Evolutionary conservation across 2,329 filamentous ascomycete genomes (phyloP), one percentile per base, ranked within the genome.

Genomic region (Beauveria rudraprayagi): DNA sequence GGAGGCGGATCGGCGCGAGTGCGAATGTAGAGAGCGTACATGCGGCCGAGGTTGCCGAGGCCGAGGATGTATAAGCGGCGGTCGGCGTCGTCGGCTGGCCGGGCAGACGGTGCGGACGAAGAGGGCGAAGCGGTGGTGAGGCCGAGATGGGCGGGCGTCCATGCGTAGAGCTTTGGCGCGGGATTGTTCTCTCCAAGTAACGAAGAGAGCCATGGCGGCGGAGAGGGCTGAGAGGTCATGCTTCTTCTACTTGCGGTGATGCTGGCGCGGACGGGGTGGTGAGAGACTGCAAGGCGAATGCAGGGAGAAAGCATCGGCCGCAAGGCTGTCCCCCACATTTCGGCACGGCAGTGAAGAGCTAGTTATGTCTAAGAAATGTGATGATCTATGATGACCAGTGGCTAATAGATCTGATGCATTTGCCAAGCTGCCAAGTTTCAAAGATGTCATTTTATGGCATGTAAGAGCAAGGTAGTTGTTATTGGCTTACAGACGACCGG

Each of bases 21-120:
- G 24, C 84, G 82, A 11, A 97, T 77, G 24, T 85, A 84, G 70
- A 88, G 86, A 28, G 92, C 91, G 65, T 92, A 84, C 28, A 97
- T 83, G 48, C 85, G 85, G 16, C 92, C 92, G 14, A 96, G 79
- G 70, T 91, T 95, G 41, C 92, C 92, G 11, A 89, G 71, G 11
- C 93, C 92, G 3, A 96, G 76, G 53, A 97, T 81, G 69, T 94
- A 85, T 63, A 96, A 87, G 40, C 86, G 81, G n/a, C 70, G 70
- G 41, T 69, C 56, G 30, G 66, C 62, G 55, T 69, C 65, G 3
- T 65, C 40, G 19, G 17, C 30, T 19, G 28, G 5, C 16, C 34
- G 26, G 6, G 48, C 14, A 22, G 48, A 41, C 41, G 19, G 28
- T 54, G 56, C 17, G 57, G 22, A 16, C 10, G 8, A 11, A n/a